Evolutionary conservation across 1,284 basidiomycete genomes (phyloP).

Genomic region (Xanthoconium separans): DNA sequence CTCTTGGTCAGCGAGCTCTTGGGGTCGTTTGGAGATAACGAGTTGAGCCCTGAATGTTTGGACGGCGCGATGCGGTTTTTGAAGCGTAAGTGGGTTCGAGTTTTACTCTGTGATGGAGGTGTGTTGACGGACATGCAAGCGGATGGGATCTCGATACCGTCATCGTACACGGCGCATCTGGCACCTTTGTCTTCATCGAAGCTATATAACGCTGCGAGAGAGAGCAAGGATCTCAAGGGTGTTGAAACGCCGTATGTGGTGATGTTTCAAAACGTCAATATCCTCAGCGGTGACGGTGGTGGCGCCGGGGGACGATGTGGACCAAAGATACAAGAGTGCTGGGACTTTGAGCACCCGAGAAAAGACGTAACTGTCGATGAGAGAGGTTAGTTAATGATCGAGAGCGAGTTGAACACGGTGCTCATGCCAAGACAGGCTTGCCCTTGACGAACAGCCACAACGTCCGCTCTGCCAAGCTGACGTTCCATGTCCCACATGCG

Average conservation of each 20-base stretch:
- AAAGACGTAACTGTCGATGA: slow-evolving; percentile 73
- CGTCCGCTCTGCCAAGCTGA: slow-evolving; percentile 73
- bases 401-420: neutral
- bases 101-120: slow-evolving; percentile 1
- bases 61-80: slow-evolving; percentile 93
- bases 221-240: slow-evolving; percentile 60
- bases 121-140: slow-evolving; percentile 44
- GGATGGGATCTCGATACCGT: slow-evolving; percentile 93
- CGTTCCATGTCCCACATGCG: slow-evolving; percentile 93
- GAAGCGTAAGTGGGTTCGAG: slow-evolving; percentile 59
- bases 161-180: slow-evolving; percentile 92
- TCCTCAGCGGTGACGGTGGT: slow-evolving; percentile 73
- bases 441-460: slow-evolving; percentile 90
- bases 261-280: slow-evolving; percentile 92
- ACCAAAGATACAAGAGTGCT: slow-evolving; percentile 89
- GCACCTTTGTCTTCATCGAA: slow-evolving; percentile 94
- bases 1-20: slow-evolving; percentile 95
- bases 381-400: slow-evolving; percentile 48
- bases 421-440: slow-evolving; percentile 49
- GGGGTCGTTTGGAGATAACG: slow-evolving; percentile 98
- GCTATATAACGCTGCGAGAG: slow-evolving; percentile 78
- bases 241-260: slow-evolving; percentile 97
- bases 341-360: slow-evolving; percentile 95
- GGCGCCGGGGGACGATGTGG: slow-evolving; percentile 69
- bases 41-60: slow-evolving; percentile 95